A percentile compares a stretch with the other conserved stretches of the same genome.
phyloP scores from a whole-genome alignment of 139 green algal species.

The Gonium pectorale region DNA sequence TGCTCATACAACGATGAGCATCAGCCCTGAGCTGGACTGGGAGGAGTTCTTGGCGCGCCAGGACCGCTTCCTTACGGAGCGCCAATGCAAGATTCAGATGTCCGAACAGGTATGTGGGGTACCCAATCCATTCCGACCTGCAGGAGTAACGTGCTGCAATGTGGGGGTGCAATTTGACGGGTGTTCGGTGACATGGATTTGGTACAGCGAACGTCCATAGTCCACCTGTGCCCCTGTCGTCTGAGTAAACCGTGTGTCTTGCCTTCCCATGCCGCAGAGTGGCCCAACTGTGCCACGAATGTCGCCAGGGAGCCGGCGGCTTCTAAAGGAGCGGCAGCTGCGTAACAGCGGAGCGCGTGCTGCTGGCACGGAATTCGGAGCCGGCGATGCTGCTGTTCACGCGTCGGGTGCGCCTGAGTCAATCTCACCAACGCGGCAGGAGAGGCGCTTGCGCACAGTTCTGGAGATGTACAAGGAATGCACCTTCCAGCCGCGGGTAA shows the following conservation, averaged over 20 bases:
- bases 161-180: too few species aligned
- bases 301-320: constrained; percentile 24
- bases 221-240: too few species aligned
- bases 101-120: constrained; percentile 24
- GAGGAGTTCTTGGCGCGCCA: constrained; percentile 49
- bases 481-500: constrained; percentile 40
- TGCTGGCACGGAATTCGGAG: neutral
- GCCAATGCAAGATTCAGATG: constrained; percentile 1
- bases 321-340: constrained; percentile 15
- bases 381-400: too few species aligned
- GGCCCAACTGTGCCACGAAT: constrained; percentile 4
- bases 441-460: constrained; percentile 3
- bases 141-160: too few species aligned
- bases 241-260: too few species aligned
- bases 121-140: too few species aligned
- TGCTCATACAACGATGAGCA: constrained; percentile 2
- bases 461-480: constrained; percentile 48
- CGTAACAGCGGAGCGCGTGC: neutral
- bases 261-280: neutral
- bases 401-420: too few species aligned
- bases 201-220: too few species aligned
- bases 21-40: constrained; percentile 46
- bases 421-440: neutral
- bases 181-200: too few species aligned
- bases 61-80: constrained; percentile 34